Evolutionary conservation across 805 yeast species (phyloP).

Genomic region (Millerozyma miso): DNA sequence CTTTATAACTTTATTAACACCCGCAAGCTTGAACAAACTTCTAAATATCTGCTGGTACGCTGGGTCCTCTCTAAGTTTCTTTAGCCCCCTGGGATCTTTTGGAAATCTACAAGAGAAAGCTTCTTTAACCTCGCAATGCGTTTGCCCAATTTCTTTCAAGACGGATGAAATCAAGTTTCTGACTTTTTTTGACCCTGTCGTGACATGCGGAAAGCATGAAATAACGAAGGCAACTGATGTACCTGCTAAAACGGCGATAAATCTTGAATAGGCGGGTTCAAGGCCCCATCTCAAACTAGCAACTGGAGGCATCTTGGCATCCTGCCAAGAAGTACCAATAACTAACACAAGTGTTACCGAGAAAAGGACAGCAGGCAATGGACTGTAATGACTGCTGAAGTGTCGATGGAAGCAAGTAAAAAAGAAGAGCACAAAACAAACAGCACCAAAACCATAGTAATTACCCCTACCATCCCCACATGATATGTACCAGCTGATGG

Average conservation of each 20-base stretch:
- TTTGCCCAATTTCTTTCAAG: slow-evolving; percentile 21
- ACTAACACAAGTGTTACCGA: slow-evolving; percentile 26
- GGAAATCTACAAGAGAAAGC: not conserved
- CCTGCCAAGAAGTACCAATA: slow-evolving; percentile 31
- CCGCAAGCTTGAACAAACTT: slow-evolving; percentile 17
- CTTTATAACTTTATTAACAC: slow-evolving; percentile 17
- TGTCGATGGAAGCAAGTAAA: slow-evolving; percentile 24
- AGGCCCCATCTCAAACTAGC: slow-evolving; percentile 27
- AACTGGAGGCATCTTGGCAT: slow-evolving; percentile 9
- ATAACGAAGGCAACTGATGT: slow-evolving; percentile 27
- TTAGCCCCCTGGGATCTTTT: slow-evolving; percentile 22
- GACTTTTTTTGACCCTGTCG: slow-evolving; percentile 23
- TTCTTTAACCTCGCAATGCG: slow-evolving; percentile 18
- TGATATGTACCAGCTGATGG: slow-evolving; percentile 33
- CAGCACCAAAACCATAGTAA: slow-evolving; percentile 27
- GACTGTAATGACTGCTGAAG: slow-evolving; percentile 23
- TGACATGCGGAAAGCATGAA: slow-evolving; percentile 26
- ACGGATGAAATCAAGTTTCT: slow-evolving; percentile 19
- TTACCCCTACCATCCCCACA: slow-evolving; percentile 30
- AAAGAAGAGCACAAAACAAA: slow-evolving; percentile 21
- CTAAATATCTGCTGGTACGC: slow-evolving; percentile 16
- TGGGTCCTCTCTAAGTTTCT: slow-evolving; percentile 15
- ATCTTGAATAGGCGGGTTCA: slow-evolving; percentile 23
- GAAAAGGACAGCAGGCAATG: slow-evolving; percentile 23
- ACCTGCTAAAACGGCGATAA: slow-evolving; percentile 26